Conservation (phyloP, 2,329 filamentous ascomycete genomes). For the Fusarium verrucosum region DNA sequence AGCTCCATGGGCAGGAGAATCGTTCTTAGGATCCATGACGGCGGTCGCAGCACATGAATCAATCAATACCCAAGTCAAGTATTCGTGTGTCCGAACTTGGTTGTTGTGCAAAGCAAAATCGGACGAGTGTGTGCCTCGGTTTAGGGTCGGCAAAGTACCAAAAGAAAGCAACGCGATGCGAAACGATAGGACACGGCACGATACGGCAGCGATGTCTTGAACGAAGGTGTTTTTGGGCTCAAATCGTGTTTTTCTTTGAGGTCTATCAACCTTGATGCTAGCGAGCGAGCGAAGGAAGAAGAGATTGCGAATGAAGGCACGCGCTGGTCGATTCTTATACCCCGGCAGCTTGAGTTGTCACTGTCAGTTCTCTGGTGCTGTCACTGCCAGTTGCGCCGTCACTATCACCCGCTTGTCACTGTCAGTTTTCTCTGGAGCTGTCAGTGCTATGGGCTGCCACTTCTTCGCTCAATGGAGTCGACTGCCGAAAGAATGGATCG, state of each 20-base stretch:
- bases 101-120: not conserved
- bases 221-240: not conserved
- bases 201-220: not conserved
- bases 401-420: not conserved
- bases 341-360: conserved; percentile 4
- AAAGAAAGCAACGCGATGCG: not conserved
- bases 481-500: conserved; percentile 1
- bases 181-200: conserved; percentile 8
- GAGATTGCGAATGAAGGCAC: conserved; percentile 26
- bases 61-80: not conserved
- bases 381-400: not conserved
- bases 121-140: conserved; percentile 2
- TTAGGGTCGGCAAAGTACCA: conserved; percentile 5
- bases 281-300: conserved; percentile 26
- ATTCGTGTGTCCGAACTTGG: conserved; percentile 1
- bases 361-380: not conserved
- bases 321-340: conserved; percentile 42
- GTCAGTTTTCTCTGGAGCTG: no score
- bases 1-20: conserved; percentile 43
- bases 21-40: conserved; percentile 27
- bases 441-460: not conserved
- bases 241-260: no score
- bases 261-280: conserved; percentile 6
- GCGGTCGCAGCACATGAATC: conserved; percentile 1
- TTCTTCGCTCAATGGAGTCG: conserved; percentile 24